Evolutionary conservation across 2,329 filamentous ascomycete genomes (phyloP).

Genomic region (Periconia sp.): DNA sequence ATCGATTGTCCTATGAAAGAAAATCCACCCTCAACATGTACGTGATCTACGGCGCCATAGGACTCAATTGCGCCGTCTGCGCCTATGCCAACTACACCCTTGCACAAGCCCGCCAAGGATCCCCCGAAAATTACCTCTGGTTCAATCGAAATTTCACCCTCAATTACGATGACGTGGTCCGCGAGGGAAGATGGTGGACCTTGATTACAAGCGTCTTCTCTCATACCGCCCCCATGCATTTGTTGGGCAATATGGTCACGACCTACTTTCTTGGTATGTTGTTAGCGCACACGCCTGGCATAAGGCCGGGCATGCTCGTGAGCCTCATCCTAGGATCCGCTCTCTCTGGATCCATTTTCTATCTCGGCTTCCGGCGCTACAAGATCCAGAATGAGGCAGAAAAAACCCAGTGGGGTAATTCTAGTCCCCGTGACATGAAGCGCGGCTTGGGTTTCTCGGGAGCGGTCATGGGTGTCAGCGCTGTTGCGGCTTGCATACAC

Average conservation of each 20-base stretch:
- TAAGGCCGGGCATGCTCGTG: conserved; percentile 28
- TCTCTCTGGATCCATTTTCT: conserved; percentile 22
- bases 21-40: conserved; percentile 10
- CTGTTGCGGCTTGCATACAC: conserved; percentile 42
- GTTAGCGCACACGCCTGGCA: conserved; percentile 31
- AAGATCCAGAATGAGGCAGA: conserved; percentile 9
- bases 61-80: conserved; percentile 45
- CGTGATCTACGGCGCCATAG: conserved; percentile 42
- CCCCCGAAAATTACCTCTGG: conserved; percentile 8
- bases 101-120: conserved; percentile 22
- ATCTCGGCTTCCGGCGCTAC: conserved; percentile 2
- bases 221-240: conserved; percentile 40
- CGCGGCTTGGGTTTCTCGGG: conserved; percentile 18
- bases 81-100: conserved; percentile 39
- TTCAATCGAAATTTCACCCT: conserved; percentile 38
- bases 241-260: conserved; percentile 46
- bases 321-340: conserved; percentile 36
- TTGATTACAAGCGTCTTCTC: conserved; percentile 45
- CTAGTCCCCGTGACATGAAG: conserved; percentile 2
- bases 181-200: conserved; percentile 40
- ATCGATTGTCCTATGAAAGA: not conserved
- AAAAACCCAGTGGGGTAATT: conserved; percentile 1
- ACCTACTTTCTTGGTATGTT: conserved; percentile 42
- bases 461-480: conserved; percentile 22
- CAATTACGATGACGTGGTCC: conserved; percentile 24